Conservation (phyloP, 495 filamentous ascomycete genomes). For the Clohesyomyces aquaticus region DNA sequence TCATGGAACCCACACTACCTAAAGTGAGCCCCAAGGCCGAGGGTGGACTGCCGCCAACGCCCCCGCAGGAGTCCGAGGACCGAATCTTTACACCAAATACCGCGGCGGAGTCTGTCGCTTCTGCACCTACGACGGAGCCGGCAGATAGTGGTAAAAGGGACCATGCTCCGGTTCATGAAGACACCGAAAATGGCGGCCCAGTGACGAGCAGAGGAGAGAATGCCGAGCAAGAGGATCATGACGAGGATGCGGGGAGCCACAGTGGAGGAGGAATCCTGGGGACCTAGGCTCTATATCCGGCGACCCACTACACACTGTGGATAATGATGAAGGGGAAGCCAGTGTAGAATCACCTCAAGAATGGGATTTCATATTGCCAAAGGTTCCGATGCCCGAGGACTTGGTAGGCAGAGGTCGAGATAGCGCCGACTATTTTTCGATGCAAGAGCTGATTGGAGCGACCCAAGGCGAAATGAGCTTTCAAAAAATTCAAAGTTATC, state of each 20-base stretch:
- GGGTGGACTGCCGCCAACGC: slow-evolving; percentile 9
- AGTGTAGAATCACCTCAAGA: slow-evolving; percentile 2
- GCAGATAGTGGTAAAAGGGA: not conserved
- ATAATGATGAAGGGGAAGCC: not conserved
- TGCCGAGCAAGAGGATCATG: not conserved
- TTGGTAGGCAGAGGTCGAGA: slow-evolving; percentile 10
- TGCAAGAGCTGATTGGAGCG: slow-evolving; percentile 8
- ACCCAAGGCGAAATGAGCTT: slow-evolving; percentile 4
- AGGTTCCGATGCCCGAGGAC: slow-evolving; percentile 10
- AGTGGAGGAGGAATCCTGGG: slow-evolving; percentile 4
- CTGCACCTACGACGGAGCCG: not conserved
- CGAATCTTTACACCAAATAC: slow-evolving; percentile 6
- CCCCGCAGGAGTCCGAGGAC: slow-evolving; percentile 4
- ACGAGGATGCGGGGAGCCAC: slow-evolving; percentile 6
- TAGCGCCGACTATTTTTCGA: not conserved
- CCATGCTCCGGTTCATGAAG: not conserved
- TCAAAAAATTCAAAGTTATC: slow-evolving; percentile 38
- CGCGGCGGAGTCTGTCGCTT: slow-evolving; percentile 7
- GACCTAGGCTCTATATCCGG: not conserved
- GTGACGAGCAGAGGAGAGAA: not conserved
- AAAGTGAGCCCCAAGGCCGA: slow-evolving; percentile 5
- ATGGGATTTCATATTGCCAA: slow-evolving; percentile 5
- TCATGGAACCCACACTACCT: slow-evolving; percentile 8
- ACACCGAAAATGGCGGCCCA: slow-evolving; percentile 4
- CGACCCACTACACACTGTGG: slow-evolving; percentile 4